Conservation (phyloP, 345 rosid species). For the Eucalyptus coolabah region DNA sequence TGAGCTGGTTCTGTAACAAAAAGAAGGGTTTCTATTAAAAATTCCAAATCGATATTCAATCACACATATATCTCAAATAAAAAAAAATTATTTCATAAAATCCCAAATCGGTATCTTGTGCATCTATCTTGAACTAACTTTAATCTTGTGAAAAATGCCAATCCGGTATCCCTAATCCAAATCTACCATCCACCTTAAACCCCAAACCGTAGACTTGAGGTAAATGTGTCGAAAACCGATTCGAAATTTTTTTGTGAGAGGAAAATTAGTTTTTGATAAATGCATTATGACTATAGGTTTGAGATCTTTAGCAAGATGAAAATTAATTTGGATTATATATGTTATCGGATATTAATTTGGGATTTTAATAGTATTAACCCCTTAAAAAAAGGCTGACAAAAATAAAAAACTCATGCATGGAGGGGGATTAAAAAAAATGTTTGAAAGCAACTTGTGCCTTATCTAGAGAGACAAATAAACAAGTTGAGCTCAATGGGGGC, state of each 20-base stretch:
- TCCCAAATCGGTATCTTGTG: not conserved
- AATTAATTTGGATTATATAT: not conserved
- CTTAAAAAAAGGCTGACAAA: not conserved
- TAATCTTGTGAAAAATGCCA: too few relatives aligned
- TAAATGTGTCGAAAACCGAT: not conserved
- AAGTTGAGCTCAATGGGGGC: not conserved
- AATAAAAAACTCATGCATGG: not conserved
- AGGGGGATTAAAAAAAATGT: not conserved
- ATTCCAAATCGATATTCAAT: not conserved
- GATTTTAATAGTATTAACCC: not conserved
- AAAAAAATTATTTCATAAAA: too few relatives aligned
- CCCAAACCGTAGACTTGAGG: not conserved
- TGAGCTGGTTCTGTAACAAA: not conserved
- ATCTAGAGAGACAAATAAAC: not conserved
- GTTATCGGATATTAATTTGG: not conserved
- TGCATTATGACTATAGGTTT: rapidly evolving
- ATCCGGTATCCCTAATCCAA: not conserved
- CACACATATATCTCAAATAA: not conserved
- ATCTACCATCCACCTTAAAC: not conserved
- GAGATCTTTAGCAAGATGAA: not conserved
- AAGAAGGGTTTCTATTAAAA: not conserved
- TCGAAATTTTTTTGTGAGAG: not conserved
- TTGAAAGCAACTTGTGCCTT: not conserved
- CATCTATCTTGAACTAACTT: not conserved
- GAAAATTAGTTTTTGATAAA: not conserved